Conservation (phyloP, 2,329 filamentous ascomycete genomes). For the Pseudogymnoascus sp. region DNA sequence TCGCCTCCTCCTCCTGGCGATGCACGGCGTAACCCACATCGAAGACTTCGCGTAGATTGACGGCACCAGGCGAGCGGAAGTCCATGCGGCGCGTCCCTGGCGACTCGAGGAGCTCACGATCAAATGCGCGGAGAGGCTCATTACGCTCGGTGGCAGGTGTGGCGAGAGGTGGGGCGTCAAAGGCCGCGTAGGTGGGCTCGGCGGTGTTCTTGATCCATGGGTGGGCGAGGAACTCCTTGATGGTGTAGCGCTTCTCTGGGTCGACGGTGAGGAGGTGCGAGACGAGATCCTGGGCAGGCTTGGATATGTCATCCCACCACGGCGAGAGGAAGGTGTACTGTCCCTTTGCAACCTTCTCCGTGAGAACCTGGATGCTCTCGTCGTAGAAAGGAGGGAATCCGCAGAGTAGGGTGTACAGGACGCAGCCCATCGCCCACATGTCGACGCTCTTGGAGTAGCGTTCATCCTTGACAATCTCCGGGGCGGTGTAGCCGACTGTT, state of each 20-base stretch:
- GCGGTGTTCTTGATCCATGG: slow-evolving; percentile 78
- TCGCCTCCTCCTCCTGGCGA: slow-evolving; percentile 89
- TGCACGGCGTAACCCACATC: slow-evolving; percentile 98
- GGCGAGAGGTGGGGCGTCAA: slow-evolving; percentile 64
- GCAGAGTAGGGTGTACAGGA: slow-evolving; percentile 91
- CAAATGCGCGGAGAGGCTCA: slow-evolving; percentile 45
- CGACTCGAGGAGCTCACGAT: slow-evolving; percentile 48
- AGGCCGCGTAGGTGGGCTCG: slow-evolving; percentile 59
- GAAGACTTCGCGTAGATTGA: slow-evolving; percentile 95
- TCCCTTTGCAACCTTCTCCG: slow-evolving; percentile 92
- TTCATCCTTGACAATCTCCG: slow-evolving; percentile 98
- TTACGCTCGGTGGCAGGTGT: slow-evolving; percentile 48
- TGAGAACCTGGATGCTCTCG: slow-evolving; percentile 92
- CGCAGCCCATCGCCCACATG: slow-evolving; percentile 98
- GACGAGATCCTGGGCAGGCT: slow-evolving; percentile 87
- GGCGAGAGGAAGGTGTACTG: slow-evolving; percentile 97
- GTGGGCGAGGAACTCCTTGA: slow-evolving; percentile 85
- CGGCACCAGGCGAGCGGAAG: slow-evolving; percentile 88
- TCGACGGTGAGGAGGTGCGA: slow-evolving; percentile 90
- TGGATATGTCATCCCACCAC: slow-evolving; percentile 99
- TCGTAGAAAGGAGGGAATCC: slow-evolving; percentile 98
- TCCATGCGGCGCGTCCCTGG: slow-evolving; percentile 64
- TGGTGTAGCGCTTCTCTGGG: slow-evolving; percentile 89
- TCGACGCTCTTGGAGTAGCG: slow-evolving; percentile 97
- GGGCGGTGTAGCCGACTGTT: slow-evolving; percentile 94